These are phyloP conservation scores for Logfia minima DNA, from an alignment of 129 eudicot species.

Conservation along the genomic window DNA sequence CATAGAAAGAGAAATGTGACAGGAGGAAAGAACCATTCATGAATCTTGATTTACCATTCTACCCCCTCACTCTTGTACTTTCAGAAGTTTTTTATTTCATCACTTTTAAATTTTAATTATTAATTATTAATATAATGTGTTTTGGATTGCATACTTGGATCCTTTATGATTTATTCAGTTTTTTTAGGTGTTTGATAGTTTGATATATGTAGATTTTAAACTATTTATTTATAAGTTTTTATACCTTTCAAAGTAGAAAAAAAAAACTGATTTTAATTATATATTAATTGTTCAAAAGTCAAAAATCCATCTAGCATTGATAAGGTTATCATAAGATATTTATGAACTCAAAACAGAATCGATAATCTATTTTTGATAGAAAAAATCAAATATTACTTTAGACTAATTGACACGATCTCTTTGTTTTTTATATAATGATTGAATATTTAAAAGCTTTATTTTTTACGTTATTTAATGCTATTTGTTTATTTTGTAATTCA, in stretches of 20 bases:
- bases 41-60: conserved; percentile 24
- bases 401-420: neutral
- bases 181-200: too few species aligned
- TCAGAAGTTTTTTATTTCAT: neutral
- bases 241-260: too few species aligned
- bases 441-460: too few species aligned
- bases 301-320: neutral
- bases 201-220: too few species aligned
- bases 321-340: neutral
- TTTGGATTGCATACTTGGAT: neutral
- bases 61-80: conserved; percentile 14
- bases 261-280: too few species aligned
- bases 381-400: neutral
- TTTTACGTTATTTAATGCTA: too few species aligned
- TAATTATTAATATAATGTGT: neutral
- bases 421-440: too few species aligned
- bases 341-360: conserved; percentile 17
- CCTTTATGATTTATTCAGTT: too few species aligned
- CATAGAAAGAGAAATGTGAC: conserved; percentile 33
- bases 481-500: too few species aligned
- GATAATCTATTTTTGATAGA: conserved; percentile 15
- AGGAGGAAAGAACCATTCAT: conserved; percentile 30
- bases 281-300: neutral
- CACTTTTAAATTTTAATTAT: neutral
- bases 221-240: too few species aligned